Evolutionary conservation across 2,329 filamentous ascomycete species (phyloP).

Genomic region (Botrytis elliptica): DNA sequence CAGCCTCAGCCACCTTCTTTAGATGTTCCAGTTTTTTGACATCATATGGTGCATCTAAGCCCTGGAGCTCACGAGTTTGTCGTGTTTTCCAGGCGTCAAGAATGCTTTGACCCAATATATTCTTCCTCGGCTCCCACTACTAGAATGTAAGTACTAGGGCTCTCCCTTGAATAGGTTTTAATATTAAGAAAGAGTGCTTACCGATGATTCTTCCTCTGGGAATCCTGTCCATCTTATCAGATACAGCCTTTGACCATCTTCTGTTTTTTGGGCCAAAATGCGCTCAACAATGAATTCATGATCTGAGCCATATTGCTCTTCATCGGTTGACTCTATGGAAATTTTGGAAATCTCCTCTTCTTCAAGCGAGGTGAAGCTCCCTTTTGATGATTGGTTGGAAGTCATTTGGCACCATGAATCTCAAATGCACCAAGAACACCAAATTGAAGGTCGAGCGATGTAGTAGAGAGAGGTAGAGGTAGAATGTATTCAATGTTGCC

Average conservation of each 20-base stretch:
- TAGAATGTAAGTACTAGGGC: background rate
- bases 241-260: conserved; percentile 46
- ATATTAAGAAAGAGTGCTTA: background rate
- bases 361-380: conserved; percentile 34
- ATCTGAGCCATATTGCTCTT: conserved; percentile 24
- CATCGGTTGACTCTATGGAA: conserved; percentile 53
- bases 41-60: conserved; percentile 30
- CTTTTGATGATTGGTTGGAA: background rate
- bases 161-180: background rate
- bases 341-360: conserved; percentile 56
- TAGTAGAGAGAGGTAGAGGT: background rate
- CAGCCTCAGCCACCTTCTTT: conserved; percentile 16
- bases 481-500: background rate
- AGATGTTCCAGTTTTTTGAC: conserved; percentile 26
- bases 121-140: conserved; percentile 48
- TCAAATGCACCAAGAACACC: background rate
- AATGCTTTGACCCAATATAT: conserved; percentile 43
- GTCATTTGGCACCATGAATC: background rate
- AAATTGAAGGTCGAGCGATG: background rate
- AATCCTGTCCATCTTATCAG: conserved; percentile 66
- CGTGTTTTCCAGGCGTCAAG: conserved; percentile 38
- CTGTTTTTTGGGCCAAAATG: conserved; percentile 49
- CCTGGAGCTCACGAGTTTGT: conserved; percentile 27
- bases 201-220: conserved; percentile 51
- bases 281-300: conserved; percentile 44